Percentiles rank a stretch among this genome's conserved stretches.
phyloP scores from a whole-genome alignment of 768 basidiomycete species.

The Leucosporidium creatinivorum region DNA sequence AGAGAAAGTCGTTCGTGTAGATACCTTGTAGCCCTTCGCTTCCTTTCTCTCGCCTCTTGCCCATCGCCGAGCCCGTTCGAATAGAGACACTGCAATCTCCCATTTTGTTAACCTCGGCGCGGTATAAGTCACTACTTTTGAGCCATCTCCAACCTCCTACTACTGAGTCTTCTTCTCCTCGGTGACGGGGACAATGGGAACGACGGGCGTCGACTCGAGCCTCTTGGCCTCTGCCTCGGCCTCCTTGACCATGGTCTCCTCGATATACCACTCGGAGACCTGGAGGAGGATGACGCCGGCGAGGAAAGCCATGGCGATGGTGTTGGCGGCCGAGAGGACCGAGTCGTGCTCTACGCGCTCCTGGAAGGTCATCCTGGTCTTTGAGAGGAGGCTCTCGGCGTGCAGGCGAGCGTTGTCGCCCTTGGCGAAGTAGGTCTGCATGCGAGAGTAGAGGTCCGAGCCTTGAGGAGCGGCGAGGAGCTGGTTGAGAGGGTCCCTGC shows the following conservation, averaged over 20 bases:
- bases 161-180: constrained; percentile 32
- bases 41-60: too few relatives aligned
- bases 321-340: constrained; percentile 32
- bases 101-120: not conserved
- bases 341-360: constrained; percentile 26
- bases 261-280: constrained; percentile 30
- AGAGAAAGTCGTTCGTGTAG: not conserved
- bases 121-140: not conserved
- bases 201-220: not conserved
- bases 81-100: not conserved
- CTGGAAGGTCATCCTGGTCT: constrained; percentile 13
- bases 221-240: not conserved
- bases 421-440: constrained; percentile 15
- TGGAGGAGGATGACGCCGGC: constrained; percentile 28
- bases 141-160: not conserved
- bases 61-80: not conserved
- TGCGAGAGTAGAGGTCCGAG: constrained; percentile 25
- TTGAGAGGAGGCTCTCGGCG: not conserved
- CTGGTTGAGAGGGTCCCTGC: constrained; percentile 28
- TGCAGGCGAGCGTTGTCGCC: constrained; percentile 24
- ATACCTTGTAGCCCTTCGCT: not conserved
- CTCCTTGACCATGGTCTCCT: constrained; percentile 18
- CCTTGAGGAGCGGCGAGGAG: constrained; percentile 6
- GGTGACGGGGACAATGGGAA: constrained; percentile 11
- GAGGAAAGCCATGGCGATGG: constrained; percentile 16